Base-by-base conservation (phyloP, 345 rosid species). In the Eucalyptus albens region DNA sequence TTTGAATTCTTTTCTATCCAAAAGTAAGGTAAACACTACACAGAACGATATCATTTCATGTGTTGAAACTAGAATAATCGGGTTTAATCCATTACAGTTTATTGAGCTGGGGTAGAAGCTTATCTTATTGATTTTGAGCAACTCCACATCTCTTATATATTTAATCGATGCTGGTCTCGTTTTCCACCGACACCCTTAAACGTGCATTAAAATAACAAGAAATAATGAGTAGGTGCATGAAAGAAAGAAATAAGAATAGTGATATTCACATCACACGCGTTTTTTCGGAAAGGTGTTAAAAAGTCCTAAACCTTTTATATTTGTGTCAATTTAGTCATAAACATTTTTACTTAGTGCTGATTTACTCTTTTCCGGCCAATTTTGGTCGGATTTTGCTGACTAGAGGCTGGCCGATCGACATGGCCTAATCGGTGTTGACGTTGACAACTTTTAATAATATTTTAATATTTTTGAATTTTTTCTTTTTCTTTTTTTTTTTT, bases 331-430 rank as follows among this genome's bases (percentile, higher is more conserved):
- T 50, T 50, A 50, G 3, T 50, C 6, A 0, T 50, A 50, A 50
- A 14, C 0, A 5, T 50, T 50, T 50, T 50, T 13, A 40, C 5
- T 40, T 40, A 40, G 40, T 50, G 7, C 0, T 6, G 19, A 50
- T 50, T 50, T 0, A 50, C 0, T 15, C 6, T 0, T 50, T 50
- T 50, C 1, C 3, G 0, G 7, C 19, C 19, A 50, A 50, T 15
- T 50, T 15, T 50, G 19, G 19, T 0, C 0, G 3, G 19, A 50
- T 50, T 50, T 50, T 50, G 3, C 1, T 50, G 1, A 50, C 3
- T 50, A 0, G 53, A 50, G 1, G 0, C 0, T 0, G 7, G 3
- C 19, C 3, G 1, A 0, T 0, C 0, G 7, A 50, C 53, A 0
- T 50, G 53, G 19, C 7, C 0, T 50, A 0, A 50, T 50, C 1